These are phyloP conservation scores for Salmacisia buchloeana DNA, from an alignment of 1,284 basidiomycete genomes.

Conservation along the genomic window DNA sequence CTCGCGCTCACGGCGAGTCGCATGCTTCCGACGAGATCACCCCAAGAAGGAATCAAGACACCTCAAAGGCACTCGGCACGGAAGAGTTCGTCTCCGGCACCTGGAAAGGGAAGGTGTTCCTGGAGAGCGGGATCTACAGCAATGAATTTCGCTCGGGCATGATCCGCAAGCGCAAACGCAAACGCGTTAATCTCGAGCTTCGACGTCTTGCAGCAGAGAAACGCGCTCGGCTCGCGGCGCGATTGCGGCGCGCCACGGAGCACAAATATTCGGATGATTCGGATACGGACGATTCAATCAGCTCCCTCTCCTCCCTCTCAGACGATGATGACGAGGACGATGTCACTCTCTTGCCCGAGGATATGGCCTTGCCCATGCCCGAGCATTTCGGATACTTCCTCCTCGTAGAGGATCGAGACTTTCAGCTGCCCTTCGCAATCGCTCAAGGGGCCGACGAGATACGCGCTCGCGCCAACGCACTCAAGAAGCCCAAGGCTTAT, in stretches of 20 bases:
- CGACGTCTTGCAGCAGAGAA: neutral
- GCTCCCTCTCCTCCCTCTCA: neutral
- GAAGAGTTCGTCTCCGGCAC: neutral
- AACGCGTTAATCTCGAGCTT: neutral
- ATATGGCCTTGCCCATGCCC: constrained; percentile 14
- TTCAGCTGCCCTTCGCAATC: constrained; percentile 25
- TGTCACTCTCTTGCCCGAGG: constrained; percentile 5
- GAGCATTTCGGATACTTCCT: constrained; percentile 29
- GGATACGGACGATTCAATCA: neutral
- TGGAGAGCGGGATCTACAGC: constrained; percentile 5
- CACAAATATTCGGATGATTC: neutral
- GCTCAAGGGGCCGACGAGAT: constrained; percentile 21
- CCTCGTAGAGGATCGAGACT: constrained; percentile 29
- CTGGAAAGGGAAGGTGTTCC: neutral
- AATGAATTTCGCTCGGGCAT: neutral
- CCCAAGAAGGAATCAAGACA: too few species aligned
- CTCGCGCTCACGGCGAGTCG: too few species aligned
- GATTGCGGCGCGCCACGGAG: neutral
- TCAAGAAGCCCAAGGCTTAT: constrained; percentile 35
- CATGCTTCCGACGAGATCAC: too few species aligned
- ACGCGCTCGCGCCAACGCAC: constrained; percentile 27
- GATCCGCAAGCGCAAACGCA: constrained; percentile 4
- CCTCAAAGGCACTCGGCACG: too few species aligned
- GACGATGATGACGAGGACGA: neutral
- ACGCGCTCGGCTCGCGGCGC: neutral